These are phyloP conservation scores for Mitragyna speciosa DNA, from an alignment of 257 asterid genomes.

Conservation along the genomic window DNA sequence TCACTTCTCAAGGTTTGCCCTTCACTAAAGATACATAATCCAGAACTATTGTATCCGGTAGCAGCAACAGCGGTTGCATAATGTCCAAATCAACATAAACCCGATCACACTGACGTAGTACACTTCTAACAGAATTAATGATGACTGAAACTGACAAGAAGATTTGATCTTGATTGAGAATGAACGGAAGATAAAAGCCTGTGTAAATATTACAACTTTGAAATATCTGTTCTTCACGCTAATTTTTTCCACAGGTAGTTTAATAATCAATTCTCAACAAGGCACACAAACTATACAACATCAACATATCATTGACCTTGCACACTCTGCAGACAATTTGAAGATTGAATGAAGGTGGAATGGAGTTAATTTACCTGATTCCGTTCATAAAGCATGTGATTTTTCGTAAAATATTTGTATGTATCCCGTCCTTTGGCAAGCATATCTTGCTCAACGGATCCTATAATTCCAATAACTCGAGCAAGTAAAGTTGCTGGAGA, in stretches of 20 bases:
- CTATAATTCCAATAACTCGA: constrained; percentile 84
- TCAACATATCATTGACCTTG: not conserved
- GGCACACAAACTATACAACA: not conserved
- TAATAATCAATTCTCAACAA: not conserved
- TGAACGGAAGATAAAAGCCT: not conserved
- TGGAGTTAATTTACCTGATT: constrained; percentile 58
- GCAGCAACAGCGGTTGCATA: not conserved
- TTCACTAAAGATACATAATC: not conserved
- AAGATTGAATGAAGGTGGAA: constrained; percentile 11
- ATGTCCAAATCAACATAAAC: not conserved
- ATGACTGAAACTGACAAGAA: not conserved
- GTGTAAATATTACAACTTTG: not conserved
- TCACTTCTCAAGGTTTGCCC: not conserved
- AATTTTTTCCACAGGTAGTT: not conserved
- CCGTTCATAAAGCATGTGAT: constrained; percentile 93
- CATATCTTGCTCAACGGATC: constrained; percentile 77
- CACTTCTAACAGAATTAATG: not conserved
- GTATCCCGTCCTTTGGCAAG: constrained; percentile 89
- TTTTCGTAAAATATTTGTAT: constrained; percentile 84
- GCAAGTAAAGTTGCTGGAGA: constrained; percentile 99
- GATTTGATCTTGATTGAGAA: not conserved
- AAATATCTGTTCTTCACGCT: not conserved
- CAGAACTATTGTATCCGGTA: not conserved
- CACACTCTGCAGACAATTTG: not conserved
- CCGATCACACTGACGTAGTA: not conserved